These are phyloP conservation scores for Mytilinidion resinicola DNA, from an alignment of 495 filamentous ascomycete species.

Conservation along the genomic window DNA sequence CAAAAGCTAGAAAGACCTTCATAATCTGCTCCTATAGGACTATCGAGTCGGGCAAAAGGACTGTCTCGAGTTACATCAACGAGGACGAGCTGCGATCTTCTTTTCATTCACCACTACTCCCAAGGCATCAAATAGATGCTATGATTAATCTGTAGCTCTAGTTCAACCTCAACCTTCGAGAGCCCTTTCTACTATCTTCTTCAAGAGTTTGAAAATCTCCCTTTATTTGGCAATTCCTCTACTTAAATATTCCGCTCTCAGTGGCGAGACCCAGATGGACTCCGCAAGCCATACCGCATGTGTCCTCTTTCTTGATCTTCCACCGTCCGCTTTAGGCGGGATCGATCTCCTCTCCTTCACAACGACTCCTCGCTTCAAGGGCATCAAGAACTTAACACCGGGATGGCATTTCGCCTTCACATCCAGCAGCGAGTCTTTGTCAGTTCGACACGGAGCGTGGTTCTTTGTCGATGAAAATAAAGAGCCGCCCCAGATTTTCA, in stretches of 20 bases:
- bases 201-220: no score
- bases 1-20: no score
- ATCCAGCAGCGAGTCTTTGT: conserved; percentile 41
- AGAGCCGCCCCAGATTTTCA: conserved; percentile 38
- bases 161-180: no score
- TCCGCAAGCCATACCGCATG: conserved; percentile 14
- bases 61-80: no score
- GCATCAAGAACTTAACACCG: conserved; percentile 54
- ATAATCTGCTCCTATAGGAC: no score
- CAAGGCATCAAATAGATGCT: no score
- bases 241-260: not conserved
- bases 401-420: conserved; percentile 56
- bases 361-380: conserved; percentile 44
- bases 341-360: conserved; percentile 43
- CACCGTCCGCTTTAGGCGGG: conserved; percentile 30
- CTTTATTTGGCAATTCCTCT: no score
- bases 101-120: no score
- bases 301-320: conserved; percentile 36
- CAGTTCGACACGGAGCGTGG: conserved; percentile 57
- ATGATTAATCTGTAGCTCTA: no score
- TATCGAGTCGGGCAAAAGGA: no score
- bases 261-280: conserved; percentile 7
- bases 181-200: no score
- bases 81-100: no score
- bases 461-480: conserved; percentile 40